Evolutionary conservation across 2,329 filamentous ascomycete genomes (phyloP).

Genomic region (Fulvia fulva): DNA sequence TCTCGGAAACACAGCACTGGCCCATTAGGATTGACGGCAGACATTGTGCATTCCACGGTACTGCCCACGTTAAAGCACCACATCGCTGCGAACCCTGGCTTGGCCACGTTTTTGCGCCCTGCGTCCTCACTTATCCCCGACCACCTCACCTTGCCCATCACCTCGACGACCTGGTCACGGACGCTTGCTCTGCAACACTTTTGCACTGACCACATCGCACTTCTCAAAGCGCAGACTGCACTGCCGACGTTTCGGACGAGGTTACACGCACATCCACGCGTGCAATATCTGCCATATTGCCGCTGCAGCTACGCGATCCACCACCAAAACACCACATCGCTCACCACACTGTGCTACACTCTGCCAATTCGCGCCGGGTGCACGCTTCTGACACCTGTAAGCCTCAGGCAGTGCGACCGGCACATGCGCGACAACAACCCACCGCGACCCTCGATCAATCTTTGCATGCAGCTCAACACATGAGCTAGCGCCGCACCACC

Average conservation of each 20-base stretch:
- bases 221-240: not conserved
- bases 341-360: not conserved
- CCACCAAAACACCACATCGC: not conserved
- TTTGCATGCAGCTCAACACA: slow-evolving; percentile 5
- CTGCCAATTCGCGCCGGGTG: not conserved
- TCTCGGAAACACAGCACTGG: not conserved
- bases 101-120: not conserved
- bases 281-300: slow-evolving; percentile 1
- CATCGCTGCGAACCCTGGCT: no score
- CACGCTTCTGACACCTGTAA: slow-evolving; percentile 13
- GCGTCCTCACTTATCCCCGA: not conserved
- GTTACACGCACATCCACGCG: not conserved
- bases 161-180: not conserved
- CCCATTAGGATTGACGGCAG: no score
- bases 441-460: slow-evolving; percentile 1
- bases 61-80: no score
- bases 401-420: slow-evolving; percentile 7
- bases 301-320: not conserved
- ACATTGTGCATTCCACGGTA: not conserved
- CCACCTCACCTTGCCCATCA: not conserved
- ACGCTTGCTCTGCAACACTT: not conserved
- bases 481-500: not conserved
- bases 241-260: not conserved
- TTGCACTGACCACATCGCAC: not conserved
- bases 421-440: not conserved